A percentile compares a stretch with the other conserved stretches of the same genome.
These are phyloP conservation scores for Fusarium devonianum DNA, from an alignment of 2,329 filamentous ascomycete species.

Conservation along the genomic window DNA sequence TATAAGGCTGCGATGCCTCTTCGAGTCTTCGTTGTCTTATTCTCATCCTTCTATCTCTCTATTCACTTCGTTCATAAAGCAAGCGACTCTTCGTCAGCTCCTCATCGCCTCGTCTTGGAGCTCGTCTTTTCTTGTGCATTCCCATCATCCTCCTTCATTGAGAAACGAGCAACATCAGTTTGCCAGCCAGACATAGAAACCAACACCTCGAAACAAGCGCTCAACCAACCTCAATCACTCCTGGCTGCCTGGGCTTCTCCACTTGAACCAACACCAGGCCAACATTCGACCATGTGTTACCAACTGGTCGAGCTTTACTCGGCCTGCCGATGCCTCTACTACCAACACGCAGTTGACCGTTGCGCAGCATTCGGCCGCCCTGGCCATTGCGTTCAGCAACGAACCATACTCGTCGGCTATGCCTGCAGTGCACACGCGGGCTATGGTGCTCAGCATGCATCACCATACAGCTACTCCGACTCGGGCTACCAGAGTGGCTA, in stretches of 20 bases:
- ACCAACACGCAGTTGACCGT: slow-evolving; percentile 84
- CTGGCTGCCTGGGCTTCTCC: slow-evolving; percentile 11
- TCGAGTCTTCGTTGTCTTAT: slow-evolving; percentile 42
- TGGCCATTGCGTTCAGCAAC: slow-evolving; percentile 75
- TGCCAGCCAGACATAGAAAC: slow-evolving; percentile 7
- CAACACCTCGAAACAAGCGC: slow-evolving; percentile 11
- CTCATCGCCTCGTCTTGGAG: slow-evolving; percentile 8
- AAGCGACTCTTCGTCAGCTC: slow-evolving; percentile 16
- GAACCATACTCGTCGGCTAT: slow-evolving; percentile 83
- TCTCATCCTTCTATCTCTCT: slow-evolving; percentile 34
- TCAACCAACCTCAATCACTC: slow-evolving; percentile 5
- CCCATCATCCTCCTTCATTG: slow-evolving; percentile 4
- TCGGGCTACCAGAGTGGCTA: slow-evolving; percentile 62
- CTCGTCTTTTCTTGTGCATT: slow-evolving; percentile 19
- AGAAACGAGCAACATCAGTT: too few species aligned
- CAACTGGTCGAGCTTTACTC: slow-evolving; percentile 86
- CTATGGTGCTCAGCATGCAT: slow-evolving; percentile 50
- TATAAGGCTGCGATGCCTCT: slow-evolving; percentile 65
- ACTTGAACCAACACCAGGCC: slow-evolving; percentile 22
- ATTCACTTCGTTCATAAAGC: slow-evolving; percentile 27
- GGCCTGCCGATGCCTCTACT: slow-evolving; percentile 87
- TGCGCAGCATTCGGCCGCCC: slow-evolving; percentile 78
- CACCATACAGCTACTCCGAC: slow-evolving; percentile 57
- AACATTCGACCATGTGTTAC: slow-evolving; percentile 74
- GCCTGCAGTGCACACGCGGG: slow-evolving; percentile 61